Percentiles rank a stretch among this genome's conserved stretches.
These are phyloP conservation scores for Iberis pinnata DNA, from an alignment of 345 rosid species.

Conservation along the genomic window DNA sequence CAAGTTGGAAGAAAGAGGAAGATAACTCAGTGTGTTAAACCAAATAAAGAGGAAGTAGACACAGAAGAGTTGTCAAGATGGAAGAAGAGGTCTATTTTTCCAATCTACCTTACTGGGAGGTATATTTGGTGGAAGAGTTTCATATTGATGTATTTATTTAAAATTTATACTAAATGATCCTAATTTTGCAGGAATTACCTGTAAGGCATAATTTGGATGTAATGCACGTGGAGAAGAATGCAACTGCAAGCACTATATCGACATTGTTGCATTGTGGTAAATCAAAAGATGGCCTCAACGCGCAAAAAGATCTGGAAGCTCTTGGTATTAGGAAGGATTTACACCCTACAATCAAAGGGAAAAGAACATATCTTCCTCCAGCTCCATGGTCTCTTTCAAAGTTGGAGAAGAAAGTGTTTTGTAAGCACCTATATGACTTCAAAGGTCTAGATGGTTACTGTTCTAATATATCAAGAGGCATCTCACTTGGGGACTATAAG, in stretches of 20 bases:
- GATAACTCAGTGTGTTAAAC: neutral
- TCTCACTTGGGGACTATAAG: neutral
- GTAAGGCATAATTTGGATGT: neutral
- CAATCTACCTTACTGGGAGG: neutral
- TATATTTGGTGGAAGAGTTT: no score
- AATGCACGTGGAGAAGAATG: neutral
- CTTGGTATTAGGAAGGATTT: neutral
- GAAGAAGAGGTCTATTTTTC: neutral
- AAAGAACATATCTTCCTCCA: neutral
- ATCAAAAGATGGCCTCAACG: neutral
- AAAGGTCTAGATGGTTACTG: no score
- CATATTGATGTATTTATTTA: neutral
- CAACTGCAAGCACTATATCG: neutral
- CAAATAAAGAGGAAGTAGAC: neutral
- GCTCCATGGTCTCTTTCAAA: neutral
- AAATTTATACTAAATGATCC: no score
- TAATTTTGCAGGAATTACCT: neutral
- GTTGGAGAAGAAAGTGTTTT: neutral
- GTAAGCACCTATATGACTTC: neutral
- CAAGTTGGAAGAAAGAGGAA: neutral
- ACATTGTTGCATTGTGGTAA: neutral
- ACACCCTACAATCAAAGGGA: neutral
- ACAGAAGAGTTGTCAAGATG: neutral
- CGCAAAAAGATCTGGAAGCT: neutral
- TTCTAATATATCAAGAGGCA: neutral